phyloP scores from a whole-genome alignment of 495 filamentous ascomycete species.

The Penicillium ochrochloron region DNA sequence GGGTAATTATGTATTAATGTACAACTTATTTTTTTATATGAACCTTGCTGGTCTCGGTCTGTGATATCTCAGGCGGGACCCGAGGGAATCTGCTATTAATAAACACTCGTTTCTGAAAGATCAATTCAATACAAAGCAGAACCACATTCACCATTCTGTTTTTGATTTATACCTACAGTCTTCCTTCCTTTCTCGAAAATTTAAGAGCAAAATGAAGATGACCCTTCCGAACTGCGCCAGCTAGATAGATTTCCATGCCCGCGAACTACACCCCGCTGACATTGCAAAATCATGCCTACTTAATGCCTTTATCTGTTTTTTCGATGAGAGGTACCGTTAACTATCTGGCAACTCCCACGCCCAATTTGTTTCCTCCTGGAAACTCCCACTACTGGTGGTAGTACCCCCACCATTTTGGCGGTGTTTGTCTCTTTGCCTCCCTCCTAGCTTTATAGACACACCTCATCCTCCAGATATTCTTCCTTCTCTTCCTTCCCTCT shows the following conservation, averaged over 20 bases:
- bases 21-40: background rate
- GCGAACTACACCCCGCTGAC: no score
- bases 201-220: no score
- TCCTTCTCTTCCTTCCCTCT: background rate
- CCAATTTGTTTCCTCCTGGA: background rate
- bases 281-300: no score
- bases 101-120: background rate
- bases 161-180: no score
- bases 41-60: background rate
- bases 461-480: background rate
- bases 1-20: background rate
- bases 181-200: no score
- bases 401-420: background rate
- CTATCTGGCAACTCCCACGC: background rate
- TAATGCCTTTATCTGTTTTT: no score
- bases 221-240: no score
- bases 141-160: no score
- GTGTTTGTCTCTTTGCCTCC: background rate
- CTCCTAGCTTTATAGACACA: background rate
- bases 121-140: no score
- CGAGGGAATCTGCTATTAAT: background rate
- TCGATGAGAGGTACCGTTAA: no score
- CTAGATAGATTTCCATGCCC: no score
- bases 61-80: background rate
- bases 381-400: background rate